Conservation (phyloP, 2,329 filamentous ascomycete genomes). For the Paecilomyces dactylethromorphus region DNA sequence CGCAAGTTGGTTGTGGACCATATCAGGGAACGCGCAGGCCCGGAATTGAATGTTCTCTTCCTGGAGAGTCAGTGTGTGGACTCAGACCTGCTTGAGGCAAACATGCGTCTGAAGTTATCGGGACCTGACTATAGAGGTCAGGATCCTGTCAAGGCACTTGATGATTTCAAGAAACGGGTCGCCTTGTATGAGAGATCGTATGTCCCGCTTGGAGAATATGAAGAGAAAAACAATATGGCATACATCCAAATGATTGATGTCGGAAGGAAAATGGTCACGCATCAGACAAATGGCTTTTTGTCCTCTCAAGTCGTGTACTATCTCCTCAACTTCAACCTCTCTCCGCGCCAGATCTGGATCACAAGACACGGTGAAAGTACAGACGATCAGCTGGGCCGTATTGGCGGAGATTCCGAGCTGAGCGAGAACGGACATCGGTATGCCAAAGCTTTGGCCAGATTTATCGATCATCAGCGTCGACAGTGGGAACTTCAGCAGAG, state of each 20-base stretch:
- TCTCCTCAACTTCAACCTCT: conserved; percentile 91
- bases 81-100: conserved; percentile 76
- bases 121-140: conserved; percentile 95
- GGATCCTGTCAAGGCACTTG: conserved; percentile 75
- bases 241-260: conserved; percentile 99
- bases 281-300: conserved; percentile 85
- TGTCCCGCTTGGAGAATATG: conserved; percentile 79
- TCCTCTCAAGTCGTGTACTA: conserved; percentile 91
- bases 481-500: conserved; percentile 80
- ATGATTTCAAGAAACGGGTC: conserved; percentile 89
- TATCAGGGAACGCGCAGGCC: conserved; percentile 75
- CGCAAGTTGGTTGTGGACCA: conserved; percentile 76
- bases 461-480: conserved; percentile 73
- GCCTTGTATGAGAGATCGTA: conserved; percentile 92
- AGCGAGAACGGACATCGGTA: conserved; percentile 76
- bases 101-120: conserved; percentile 93
- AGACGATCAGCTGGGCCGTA: conserved; percentile 81
- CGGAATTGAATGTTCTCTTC: conserved; percentile 82
- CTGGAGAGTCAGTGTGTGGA: conserved; percentile 93
- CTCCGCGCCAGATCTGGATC: conserved; percentile 95
- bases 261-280: conserved; percentile 84
- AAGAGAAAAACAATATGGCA: conserved; percentile 84
- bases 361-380: conserved; percentile 87
- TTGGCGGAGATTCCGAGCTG: conserved; percentile 83
- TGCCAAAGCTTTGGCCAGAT: conserved; percentile 69